phyloP scores from a whole-genome alignment of 352 stramenopile species.

The Globisporangium barbulae region DNA sequence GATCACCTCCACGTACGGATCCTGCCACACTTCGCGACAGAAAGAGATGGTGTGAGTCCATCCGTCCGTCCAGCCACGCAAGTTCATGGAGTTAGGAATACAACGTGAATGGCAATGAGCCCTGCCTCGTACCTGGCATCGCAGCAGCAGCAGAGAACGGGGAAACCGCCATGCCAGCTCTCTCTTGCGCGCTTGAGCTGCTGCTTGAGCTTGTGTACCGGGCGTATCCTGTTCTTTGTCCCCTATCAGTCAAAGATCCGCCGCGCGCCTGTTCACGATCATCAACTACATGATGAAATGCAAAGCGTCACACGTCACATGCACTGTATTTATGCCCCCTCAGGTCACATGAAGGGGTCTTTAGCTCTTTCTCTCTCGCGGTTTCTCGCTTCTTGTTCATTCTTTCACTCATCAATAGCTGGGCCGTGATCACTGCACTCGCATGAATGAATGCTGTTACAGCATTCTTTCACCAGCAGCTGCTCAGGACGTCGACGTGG shows the following conservation, averaged over 20 bases:
- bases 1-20: conserved; percentile 85
- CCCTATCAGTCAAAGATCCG: conserved; percentile 2
- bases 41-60: background rate
- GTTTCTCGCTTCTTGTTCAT: background rate
- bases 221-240: background rate
- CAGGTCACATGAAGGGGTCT: background rate
- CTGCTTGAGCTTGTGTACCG: too few species aligned
- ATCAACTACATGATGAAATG: background rate
- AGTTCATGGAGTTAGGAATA: background rate
- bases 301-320: conserved; percentile 11
- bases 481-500: conserved; percentile 32
- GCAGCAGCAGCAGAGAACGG: conserved; percentile 18
- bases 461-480: background rate
- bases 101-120: background rate
- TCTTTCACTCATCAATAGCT: background rate
- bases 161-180: conserved; percentile 18
- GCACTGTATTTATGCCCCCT: conserved; percentile 14
- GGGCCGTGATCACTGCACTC: background rate
- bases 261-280: conserved; percentile 5
- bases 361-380: conserved; percentile 3
- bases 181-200: background rate
- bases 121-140: conserved; percentile 25
- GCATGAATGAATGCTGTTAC: background rate
- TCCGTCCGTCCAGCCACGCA: background rate
- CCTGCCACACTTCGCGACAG: conserved; percentile 63